These are phyloP conservation scores for Pseudogymnoascus sp. DNA, from an alignment of 2,329 filamentous ascomycete genomes.

Conservation along the genomic window DNA sequence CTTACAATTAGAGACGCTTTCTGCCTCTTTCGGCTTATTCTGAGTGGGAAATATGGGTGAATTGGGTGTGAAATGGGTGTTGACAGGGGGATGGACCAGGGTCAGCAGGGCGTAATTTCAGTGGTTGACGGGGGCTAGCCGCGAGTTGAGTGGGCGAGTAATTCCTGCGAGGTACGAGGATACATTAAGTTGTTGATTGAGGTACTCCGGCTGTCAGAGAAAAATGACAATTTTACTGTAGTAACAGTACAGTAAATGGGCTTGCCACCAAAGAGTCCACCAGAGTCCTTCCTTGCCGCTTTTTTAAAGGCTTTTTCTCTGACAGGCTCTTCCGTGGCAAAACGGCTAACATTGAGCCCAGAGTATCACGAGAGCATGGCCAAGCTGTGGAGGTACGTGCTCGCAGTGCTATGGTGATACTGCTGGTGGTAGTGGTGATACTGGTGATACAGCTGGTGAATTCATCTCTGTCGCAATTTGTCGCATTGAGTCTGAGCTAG, in stretches of 20 bases:
- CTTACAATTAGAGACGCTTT: neutral
- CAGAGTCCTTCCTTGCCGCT: neutral
- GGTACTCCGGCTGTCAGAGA: neutral
- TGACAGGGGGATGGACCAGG: neutral
- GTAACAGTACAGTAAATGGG: no score
- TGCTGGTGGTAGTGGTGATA: neutral
- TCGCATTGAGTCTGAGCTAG: neutral
- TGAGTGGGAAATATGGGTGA: neutral
- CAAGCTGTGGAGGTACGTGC: neutral
- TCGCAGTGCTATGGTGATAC: neutral
- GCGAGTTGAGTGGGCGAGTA: neutral
- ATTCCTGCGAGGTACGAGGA: neutral
- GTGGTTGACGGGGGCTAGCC: neutral
- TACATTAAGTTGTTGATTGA: neutral
- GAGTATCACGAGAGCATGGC: neutral
- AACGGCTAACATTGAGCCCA: neutral
- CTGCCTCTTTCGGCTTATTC: neutral
- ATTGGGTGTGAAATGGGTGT: neutral
- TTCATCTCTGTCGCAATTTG: neutral
- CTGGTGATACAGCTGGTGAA: neutral
- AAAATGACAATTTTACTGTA: neutral
- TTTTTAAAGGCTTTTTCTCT: neutral
- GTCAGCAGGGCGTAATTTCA: neutral
- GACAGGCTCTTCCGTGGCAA: neutral
- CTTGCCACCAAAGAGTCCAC: neutral